phyloP scores from a whole-genome alignment of 306 rosid species.

The Trifolium subterraneum region DNA sequence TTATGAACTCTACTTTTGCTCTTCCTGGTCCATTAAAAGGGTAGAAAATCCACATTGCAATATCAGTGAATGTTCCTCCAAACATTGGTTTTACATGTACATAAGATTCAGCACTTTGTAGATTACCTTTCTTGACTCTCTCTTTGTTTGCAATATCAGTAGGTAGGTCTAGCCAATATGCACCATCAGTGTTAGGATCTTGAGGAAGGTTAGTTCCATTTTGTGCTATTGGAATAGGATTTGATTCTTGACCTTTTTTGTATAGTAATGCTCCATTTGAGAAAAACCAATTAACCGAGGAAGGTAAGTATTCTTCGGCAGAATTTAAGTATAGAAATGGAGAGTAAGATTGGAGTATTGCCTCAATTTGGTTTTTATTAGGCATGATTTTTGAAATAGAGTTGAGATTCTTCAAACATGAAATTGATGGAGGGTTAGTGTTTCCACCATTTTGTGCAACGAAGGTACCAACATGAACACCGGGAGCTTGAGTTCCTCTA shows the following conservation, averaged over 20 bases:
- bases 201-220: conserved; percentile 75
- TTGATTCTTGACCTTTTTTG: conserved; percentile 54
- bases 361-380: conserved; percentile 53
- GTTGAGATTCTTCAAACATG: conserved; percentile 69
- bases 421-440: conserved; percentile 30
- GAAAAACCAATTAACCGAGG: conserved; percentile 76
- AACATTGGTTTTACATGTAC: conserved; percentile 73
- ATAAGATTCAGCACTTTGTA: conserved; percentile 49
- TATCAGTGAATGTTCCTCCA: conserved; percentile 76
- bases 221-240: conserved; percentile 49
- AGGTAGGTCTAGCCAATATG: conserved; percentile 77
- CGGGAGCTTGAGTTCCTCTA: conserved; percentile 54
- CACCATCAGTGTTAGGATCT: conserved; percentile 67
- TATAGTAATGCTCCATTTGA: conserved; percentile 64
- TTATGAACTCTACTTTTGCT: conserved; percentile 58
- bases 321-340: conserved; percentile 66
- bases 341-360: conserved; percentile 58
- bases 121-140: conserved; percentile 66
- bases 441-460: conserved; percentile 46
- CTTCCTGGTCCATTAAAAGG: conserved; percentile 81
- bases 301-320: conserved; percentile 66
- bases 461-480: conserved; percentile 69
- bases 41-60: conserved; percentile 75
- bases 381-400: conserved; percentile 57
- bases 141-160: conserved; percentile 47